A percentile compares a stretch with the other conserved stretches of the same genome.
Conservation (phyloP, 805 yeast species). For the Yarrowia porcina region DNA sequence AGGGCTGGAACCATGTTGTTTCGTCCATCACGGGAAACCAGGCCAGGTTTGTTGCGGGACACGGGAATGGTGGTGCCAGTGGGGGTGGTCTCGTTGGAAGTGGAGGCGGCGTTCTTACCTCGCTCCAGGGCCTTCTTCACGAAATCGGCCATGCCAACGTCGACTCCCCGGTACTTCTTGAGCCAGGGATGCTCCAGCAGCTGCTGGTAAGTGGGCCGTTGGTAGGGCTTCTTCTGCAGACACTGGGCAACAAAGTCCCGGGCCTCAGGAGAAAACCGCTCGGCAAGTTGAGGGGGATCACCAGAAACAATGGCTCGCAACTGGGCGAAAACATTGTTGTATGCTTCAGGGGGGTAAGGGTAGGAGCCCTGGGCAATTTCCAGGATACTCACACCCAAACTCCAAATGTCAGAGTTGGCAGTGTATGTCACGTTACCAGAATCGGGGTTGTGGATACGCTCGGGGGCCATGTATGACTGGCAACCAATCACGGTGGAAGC, state of each 20-base stretch:
- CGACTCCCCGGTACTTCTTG: slow-evolving; percentile 46
- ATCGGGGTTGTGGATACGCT: slow-evolving; percentile 64
- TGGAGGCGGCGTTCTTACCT: background rate
- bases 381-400: slow-evolving; percentile 76
- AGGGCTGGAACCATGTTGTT: slow-evolving; percentile 10
- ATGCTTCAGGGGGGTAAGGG: slow-evolving; percentile 96
- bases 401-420: slow-evolving; percentile 94
- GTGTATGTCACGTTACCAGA: slow-evolving; percentile 74
- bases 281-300: slow-evolving; percentile 77
- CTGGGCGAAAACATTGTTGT: slow-evolving; percentile 85
- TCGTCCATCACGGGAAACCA: slow-evolving; percentile 4
- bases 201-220: slow-evolving; percentile 76
- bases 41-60: background rate
- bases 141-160: slow-evolving; percentile 42
- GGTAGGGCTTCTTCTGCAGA: slow-evolving; percentile 73
- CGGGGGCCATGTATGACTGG: slow-evolving; percentile 95
- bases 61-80: background rate
- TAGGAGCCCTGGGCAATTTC: slow-evolving; percentile 89
- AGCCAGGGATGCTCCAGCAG: slow-evolving; percentile 86
- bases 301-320: slow-evolving; percentile 96
- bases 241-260: slow-evolving; percentile 68
- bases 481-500: slow-evolving; percentile 92
- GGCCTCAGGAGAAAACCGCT: slow-evolving; percentile 68
- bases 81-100: background rate
- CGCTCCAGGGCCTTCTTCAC: slow-evolving; percentile 33